A percentile compares a stretch with the other conserved stretches of the same genome.
phyloP scores from a whole-genome alignment of 2,329 filamentous ascomycete genomes.

The Ilyonectria robusta region DNA sequence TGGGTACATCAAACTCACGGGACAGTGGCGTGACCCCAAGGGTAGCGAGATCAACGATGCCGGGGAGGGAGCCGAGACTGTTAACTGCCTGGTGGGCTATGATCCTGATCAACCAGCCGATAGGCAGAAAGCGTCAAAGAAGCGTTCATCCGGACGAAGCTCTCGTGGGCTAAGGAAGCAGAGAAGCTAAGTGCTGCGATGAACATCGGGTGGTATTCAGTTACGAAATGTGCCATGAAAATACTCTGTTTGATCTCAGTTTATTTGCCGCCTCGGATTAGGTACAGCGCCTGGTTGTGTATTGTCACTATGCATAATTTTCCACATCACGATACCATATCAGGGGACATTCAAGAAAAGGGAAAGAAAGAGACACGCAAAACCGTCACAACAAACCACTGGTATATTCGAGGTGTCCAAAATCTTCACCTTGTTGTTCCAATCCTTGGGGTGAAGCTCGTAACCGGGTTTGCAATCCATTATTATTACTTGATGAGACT shows the following conservation, averaged over 20 bases:
- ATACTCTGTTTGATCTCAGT: no score
- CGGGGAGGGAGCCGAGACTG: slow-evolving; percentile 42
- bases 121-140: slow-evolving; percentile 1
- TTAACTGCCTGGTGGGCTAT: slow-evolving; percentile 42
- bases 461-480: no score
- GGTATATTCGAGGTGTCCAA: no score
- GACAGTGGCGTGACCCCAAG: slow-evolving; percentile 37
- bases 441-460: no score
- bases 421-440: no score
- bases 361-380: no score
- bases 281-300: neutral
- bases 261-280: no score
- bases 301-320: neutral
- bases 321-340: no score
- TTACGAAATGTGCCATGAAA: neutral
- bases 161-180: neutral
- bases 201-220: neutral
- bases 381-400: no score
- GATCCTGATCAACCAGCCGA: slow-evolving; percentile 40
- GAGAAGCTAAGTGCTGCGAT: neutral
- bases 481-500: no score
- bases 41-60: slow-evolving; percentile 43
- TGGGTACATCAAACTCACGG: slow-evolving; percentile 41
- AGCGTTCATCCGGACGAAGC: neutral
- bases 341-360: no score